Base-by-base conservation (phyloP, 2,329 filamentous ascomycete species). In the Clarireedia hainanense region DNA sequence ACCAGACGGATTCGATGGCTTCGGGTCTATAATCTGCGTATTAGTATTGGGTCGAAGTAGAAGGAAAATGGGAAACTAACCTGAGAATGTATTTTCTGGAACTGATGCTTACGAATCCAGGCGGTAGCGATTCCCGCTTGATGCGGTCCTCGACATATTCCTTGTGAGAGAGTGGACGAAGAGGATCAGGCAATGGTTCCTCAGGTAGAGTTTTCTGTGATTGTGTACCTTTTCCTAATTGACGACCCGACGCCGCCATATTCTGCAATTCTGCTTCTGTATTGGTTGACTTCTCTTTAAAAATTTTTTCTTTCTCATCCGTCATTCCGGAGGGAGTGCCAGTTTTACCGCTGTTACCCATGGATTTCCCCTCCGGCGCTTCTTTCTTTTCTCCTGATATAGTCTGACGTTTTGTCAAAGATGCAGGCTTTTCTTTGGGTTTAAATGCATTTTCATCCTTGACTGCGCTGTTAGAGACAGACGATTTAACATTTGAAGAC, bases 1-100 rank as follows among this genome's bases (percentile, higher is more conserved):
- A 88, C 79, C 90, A 95, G 14, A 95, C 84, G 0, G 86, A 90
- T 66, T 95, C 90, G 63, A 95, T 91, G 0, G 88, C 89, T 74
- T 95, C 90, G 20, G 65, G 63, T 56, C 63, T 65, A 15, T 30
- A 36, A 14, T 14, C 20, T 7, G 3, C 30, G 48, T 17, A 61
- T 65, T 57, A 66, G 45, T 30, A 52, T 47, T 30, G 20, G 30
- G 12, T 20, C 48, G 47, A 55, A 36, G 3, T 36, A 14, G 65
- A 12, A 27, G 1, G 14, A 7, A 65, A 12, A 23, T 17, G 39
- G n/a, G 6, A 20, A 7, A 47, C 76, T 68, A 75, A 84, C 83
- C 83, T 75, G 36, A 86, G 75, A 58, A 85, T 82, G 61, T 86
- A 86, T n/a, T 73, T 71, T 50, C 65, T 69, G 53, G 71, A 72